These are phyloP conservation scores for Bjerkandera adusta DNA, from an alignment of 1,284 basidiomycete genomes.

Conservation along the genomic window DNA sequence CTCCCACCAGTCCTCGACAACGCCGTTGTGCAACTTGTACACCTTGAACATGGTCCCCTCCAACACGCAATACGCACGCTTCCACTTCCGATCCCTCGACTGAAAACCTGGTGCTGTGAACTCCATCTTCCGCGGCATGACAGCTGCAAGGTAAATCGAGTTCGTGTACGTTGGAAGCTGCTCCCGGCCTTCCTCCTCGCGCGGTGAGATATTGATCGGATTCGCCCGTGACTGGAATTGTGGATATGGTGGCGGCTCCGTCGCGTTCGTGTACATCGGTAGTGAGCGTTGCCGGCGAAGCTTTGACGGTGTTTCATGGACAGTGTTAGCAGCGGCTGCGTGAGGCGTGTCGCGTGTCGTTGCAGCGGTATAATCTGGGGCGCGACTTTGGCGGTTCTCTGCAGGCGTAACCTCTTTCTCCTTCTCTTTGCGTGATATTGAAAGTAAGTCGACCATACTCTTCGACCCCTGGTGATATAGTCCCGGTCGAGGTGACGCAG, in stretches of 20 bases:
- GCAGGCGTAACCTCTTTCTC: constrained; percentile 21
- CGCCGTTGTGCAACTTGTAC: constrained; percentile 49
- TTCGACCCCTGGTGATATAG: constrained; percentile 64
- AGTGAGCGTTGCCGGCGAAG: constrained; percentile 53
- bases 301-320: constrained; percentile 22
- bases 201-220: constrained; percentile 36
- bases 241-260: constrained; percentile 52
- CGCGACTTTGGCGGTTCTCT: constrained; percentile 5
- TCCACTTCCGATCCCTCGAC: constrained; percentile 91
- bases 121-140: constrained; percentile 94
- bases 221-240: constrained; percentile 30
- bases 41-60: constrained; percentile 90
- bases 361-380: constrained; percentile 6
- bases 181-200: constrained; percentile 79
- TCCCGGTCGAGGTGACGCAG: constrained; percentile 36
- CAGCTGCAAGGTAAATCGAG: constrained; percentile 78
- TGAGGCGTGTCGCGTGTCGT: constrained; percentile 10
- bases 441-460: constrained; percentile 51
- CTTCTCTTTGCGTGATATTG: constrained; percentile 29
- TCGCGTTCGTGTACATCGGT: constrained; percentile 48
- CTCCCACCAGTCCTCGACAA: constrained; percentile 74
- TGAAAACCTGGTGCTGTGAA: constrained; percentile 85
- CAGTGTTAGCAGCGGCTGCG: constrained; percentile 8
- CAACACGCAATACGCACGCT: constrained; percentile 83
- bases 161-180: constrained; percentile 83